Conservation (phyloP, 495 filamentous ascomycete genomes). For the Cryomyces minteri region DNA sequence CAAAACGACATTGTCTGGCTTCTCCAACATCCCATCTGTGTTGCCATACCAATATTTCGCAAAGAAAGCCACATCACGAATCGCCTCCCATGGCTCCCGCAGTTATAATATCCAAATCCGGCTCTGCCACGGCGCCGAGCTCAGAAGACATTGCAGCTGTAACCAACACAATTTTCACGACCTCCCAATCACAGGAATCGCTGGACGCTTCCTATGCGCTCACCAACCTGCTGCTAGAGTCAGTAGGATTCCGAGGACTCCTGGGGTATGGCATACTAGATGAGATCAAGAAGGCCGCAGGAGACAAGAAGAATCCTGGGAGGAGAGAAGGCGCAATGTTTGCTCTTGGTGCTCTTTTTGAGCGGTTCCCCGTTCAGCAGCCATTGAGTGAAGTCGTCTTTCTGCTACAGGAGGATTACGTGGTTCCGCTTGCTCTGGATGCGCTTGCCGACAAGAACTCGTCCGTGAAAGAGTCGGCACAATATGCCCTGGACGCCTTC, state of each 20-base stretch:
- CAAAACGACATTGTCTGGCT: too few species aligned
- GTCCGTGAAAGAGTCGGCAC: constrained; percentile 74
- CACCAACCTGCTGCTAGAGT: constrained; percentile 58
- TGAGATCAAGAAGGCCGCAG: constrained; percentile 65
- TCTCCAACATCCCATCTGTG: too few species aligned
- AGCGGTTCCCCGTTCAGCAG: constrained; percentile 64
- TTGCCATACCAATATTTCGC: too few species aligned
- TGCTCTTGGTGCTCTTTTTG: constrained; percentile 80
- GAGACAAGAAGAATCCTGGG: constrained; percentile 83
- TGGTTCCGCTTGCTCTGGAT: constrained; percentile 61
- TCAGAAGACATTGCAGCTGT: constrained; percentile 54
- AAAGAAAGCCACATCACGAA: constrained; percentile 47
- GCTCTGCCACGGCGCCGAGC: constrained; percentile 42
- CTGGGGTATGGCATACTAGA: constrained; percentile 51
- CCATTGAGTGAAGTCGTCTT: constrained; percentile 66
- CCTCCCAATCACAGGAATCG: constrained; percentile 68
- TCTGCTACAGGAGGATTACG: constrained; percentile 56
- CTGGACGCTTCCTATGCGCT: constrained; percentile 75
- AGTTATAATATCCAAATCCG: constrained; percentile 43
- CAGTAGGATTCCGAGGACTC: constrained; percentile 61
- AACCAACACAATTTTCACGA: constrained; percentile 55
- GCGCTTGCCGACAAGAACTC: constrained; percentile 77
- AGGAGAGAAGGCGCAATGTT: constrained; percentile 88
- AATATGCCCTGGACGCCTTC: constrained; percentile 85
- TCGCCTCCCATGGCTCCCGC: constrained; percentile 36